These are phyloP conservation scores for Pichia pseudocactophila DNA, from an alignment of 805 yeast genomes.

Conservation along the genomic window DNA sequence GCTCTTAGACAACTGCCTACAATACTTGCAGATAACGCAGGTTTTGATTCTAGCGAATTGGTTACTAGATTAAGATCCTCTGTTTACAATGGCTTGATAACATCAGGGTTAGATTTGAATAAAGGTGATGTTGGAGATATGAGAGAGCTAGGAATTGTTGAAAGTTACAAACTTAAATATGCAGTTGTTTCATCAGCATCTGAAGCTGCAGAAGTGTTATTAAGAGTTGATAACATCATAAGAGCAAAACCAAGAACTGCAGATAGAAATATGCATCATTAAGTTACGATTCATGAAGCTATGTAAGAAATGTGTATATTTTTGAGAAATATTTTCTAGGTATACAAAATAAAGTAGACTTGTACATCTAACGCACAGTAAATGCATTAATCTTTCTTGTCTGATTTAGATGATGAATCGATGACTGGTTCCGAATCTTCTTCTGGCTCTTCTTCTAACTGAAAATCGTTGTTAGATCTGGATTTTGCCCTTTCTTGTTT, in stretches of 20 bases:
- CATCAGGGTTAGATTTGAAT: constrained; percentile 85
- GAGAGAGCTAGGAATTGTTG: constrained; percentile 89
- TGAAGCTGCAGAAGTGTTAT: constrained; percentile 95
- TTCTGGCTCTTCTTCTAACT: constrained; percentile 12
- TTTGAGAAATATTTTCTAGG: too few species aligned
- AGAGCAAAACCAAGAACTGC: constrained; percentile 98
- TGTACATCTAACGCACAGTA: too few species aligned
- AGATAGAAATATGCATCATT: constrained; percentile 46
- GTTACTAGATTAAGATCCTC: constrained; percentile 86
- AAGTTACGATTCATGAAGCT: background rate
- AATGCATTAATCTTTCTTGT: background rate
- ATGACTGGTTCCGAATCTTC: background rate
- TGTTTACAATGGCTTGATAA: constrained; percentile 83
- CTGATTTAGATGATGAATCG: background rate
- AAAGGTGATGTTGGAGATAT: constrained; percentile 84
- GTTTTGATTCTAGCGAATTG: constrained; percentile 86
- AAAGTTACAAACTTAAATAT: constrained; percentile 81
- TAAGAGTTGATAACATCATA: constrained; percentile 93
- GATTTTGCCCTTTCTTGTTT: constrained; percentile 22
- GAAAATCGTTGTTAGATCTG: constrained; percentile 17
- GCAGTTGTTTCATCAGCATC: constrained; percentile 93
- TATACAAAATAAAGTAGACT: background rate
- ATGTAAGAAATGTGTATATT: background rate
- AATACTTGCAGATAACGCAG: constrained; percentile 94
- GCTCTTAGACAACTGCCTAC: constrained; percentile 94